Evolutionary conservation across 257 asterid species (phyloP), one percentile per base, ranked within the genome.

Genomic region (Linderniella brevidens): DNA sequence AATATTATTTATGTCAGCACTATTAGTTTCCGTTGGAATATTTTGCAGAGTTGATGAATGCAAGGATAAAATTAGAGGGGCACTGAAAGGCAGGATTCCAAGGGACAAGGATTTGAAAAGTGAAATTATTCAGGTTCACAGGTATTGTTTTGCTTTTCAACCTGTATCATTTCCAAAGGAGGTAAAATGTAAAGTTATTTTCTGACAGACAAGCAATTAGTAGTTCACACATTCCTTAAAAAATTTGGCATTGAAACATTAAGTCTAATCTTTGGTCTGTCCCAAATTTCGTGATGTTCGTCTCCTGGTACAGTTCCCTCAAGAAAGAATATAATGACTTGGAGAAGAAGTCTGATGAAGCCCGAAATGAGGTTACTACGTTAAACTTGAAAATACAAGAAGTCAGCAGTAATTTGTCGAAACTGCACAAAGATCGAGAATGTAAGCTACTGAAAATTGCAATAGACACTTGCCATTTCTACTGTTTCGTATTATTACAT

Each of bases 11-110:
- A 11, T 46, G 19, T 46, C 12, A 8, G 11, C 5, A 6, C 3
- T 46, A 11, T 11, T 8, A 11, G 7, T 8, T 1, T 46, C 15
- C 15, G 3, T 12, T 3, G 4, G 11, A n/a, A 13, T 56, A 35
- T 58, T 57, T 58, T 62, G 55, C 70, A 88, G 98, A 70, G 63
- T 84, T 61, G 92, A 88, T 58, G 96, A 88, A 52, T 56, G 66
- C 70, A 81, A 73, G 71, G 98, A 78, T 56, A 76, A 69, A 62
- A 63, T 88, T 53, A 71, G 87, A 68, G 88, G 69, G 54, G 79
- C 81, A 58, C 67, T 88, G 68, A 88, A 88, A 72, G 98, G 98
- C 68, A 88, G 94, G 73, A 64, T 80, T 64, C 98, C 98, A 20
- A 75, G 79, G 55, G 93, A 81, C 59, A 88, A 75, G 71, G 96